These are phyloP conservation scores for Apiotrichum montevideense DNA, from an alignment of 1,284 basidiomycete species.

Conservation along the genomic window DNA sequence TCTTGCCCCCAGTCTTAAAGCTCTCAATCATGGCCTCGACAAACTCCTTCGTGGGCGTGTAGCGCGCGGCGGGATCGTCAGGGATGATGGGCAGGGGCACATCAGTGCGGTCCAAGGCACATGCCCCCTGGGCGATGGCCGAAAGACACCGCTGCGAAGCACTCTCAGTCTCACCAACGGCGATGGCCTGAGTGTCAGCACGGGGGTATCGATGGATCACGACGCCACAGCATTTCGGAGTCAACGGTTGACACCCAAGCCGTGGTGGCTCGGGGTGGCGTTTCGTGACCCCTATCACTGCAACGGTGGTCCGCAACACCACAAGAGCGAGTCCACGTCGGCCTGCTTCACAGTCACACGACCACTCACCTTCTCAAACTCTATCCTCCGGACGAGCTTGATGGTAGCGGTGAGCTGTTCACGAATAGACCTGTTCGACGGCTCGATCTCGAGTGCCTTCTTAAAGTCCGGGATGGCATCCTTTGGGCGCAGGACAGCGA, in stretches of 20 bases:
- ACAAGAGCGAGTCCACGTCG: neutral
- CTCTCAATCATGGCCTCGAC: constrained; percentile 78
- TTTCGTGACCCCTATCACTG: too few species aligned
- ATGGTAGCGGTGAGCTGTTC: constrained; percentile 79
- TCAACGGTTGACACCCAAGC: too few species aligned
- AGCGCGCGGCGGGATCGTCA: constrained; percentile 53
- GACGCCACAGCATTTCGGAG: too few species aligned
- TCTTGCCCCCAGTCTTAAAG: constrained; percentile 76
- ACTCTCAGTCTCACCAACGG: constrained; percentile 75
- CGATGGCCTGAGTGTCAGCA: constrained; percentile 63
- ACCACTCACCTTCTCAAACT: constrained; percentile 74
- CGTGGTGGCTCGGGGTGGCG: too few species aligned
- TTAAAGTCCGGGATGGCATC: constrained; percentile 79
- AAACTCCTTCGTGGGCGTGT: constrained; percentile 68
- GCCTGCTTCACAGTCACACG: neutral
- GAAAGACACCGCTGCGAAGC: constrained; percentile 65
- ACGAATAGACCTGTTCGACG: constrained; percentile 72
- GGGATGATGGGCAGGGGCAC: constrained; percentile 57
- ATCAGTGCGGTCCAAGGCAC: constrained; percentile 45
- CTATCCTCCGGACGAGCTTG: constrained; percentile 69
- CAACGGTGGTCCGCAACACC: too few species aligned
- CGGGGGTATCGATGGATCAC: neutral
- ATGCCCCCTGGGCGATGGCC: constrained; percentile 69
- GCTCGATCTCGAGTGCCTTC: constrained; percentile 79
- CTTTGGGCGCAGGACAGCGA: constrained; percentile 81